Evolutionary conservation across 1,284 basidiomycete species (phyloP).

Genomic region (Salmacisia buchloeana): DNA sequence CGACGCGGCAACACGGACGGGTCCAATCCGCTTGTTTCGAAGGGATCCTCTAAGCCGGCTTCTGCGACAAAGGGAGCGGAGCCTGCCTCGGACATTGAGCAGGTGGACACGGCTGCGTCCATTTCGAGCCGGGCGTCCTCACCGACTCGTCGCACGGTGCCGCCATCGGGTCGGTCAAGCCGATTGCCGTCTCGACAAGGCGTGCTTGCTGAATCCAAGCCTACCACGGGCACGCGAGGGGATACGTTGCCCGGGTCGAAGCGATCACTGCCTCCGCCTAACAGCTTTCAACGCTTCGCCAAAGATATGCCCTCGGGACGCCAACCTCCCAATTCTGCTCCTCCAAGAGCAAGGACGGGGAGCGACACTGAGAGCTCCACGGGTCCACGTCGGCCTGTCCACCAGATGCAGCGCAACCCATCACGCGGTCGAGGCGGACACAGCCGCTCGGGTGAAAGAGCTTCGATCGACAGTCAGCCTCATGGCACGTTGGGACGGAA

Average conservation of each 20-base stretch:
- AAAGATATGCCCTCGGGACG: not conserved
- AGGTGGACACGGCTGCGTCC: not conserved
- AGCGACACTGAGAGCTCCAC: not conserved
- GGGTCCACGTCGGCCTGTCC: not conserved
- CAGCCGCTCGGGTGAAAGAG: not conserved
- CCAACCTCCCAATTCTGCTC: not conserved
- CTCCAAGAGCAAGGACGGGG: not conserved
- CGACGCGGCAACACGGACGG: not conserved
- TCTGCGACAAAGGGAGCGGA: not conserved
- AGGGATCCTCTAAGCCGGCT: not conserved
- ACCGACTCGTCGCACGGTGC: not conserved
- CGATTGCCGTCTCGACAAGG: not conserved
- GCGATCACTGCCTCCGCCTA: not conserved
- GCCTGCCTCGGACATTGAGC: not conserved
- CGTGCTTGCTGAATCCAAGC: not conserved
- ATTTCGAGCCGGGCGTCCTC: slow-evolving; percentile 1
- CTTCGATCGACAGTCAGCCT: not conserved
- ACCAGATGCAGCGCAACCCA: not conserved
- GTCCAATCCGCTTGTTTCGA: not conserved
- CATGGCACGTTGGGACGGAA: not conserved
- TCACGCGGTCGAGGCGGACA: not conserved
- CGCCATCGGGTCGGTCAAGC: not conserved
- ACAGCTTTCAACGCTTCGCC: not conserved
- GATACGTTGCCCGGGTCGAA: not conserved
- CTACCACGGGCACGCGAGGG: not conserved